Conservation (phyloP, 106 monocot genomes). For the Triglochin maritima region DNA sequence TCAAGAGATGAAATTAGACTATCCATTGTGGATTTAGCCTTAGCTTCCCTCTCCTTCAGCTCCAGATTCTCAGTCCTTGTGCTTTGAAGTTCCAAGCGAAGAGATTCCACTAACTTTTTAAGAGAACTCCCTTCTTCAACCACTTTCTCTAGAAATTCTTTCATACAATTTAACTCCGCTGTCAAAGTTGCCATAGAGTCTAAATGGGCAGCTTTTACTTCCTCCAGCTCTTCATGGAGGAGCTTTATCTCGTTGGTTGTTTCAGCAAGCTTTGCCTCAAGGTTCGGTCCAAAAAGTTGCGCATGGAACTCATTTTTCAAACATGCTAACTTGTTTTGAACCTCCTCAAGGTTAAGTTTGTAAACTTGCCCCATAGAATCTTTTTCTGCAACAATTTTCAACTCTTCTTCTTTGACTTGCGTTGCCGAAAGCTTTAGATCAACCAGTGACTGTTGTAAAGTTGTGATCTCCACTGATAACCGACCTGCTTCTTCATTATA, state of each 20-base stretch:
- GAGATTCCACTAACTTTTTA: slow-evolving; percentile 29
- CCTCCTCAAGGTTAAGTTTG: slow-evolving; percentile 33
- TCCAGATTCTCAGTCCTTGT: slow-evolving; percentile 46
- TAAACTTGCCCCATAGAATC: slow-evolving; percentile 23
- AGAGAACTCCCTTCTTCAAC: slow-evolving; percentile 48
- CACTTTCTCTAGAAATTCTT: slow-evolving; percentile 44
- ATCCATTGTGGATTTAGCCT: slow-evolving; percentile 36
- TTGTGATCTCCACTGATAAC: slow-evolving; percentile 39
- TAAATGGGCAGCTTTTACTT: slow-evolving; percentile 29
- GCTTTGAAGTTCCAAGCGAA: slow-evolving; percentile 46
- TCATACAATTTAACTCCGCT: slow-evolving; percentile 45
- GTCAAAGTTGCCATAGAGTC: slow-evolving; percentile 36
- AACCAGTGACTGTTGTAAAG: slow-evolving; percentile 38
- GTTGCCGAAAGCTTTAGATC: slow-evolving; percentile 51
- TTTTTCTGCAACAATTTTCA: slow-evolving; percentile 44
- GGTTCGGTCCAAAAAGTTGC: slow-evolving; percentile 12
- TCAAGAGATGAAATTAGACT: slow-evolving; percentile 52
- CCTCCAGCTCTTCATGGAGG: slow-evolving; percentile 41
- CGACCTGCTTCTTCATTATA: slow-evolving; percentile 38
- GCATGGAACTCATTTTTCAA: slow-evolving; percentile 52
- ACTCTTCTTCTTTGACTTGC: slow-evolving; percentile 48
- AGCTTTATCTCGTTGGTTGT: slow-evolving; percentile 29
- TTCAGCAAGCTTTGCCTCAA: slow-evolving; percentile 38
- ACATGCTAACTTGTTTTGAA: slow-evolving; percentile 29
- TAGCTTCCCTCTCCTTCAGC: slow-evolving; percentile 47